Base-by-base conservation (phyloP, 1,284 basidiomycete genomes). In the Wallemia ichthyophaga region DNA sequence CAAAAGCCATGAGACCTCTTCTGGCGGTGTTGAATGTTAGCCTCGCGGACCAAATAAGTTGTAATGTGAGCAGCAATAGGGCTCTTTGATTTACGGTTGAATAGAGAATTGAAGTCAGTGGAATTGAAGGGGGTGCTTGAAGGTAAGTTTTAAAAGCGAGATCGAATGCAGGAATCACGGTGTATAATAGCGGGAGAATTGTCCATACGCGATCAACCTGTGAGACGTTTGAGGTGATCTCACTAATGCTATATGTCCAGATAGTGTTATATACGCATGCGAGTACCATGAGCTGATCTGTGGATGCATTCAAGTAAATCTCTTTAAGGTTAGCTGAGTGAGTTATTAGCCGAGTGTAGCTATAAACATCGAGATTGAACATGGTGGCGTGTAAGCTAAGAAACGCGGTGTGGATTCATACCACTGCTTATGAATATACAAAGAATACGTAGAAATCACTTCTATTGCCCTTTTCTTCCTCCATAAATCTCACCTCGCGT, bases 1-100 rank as follows among this genome's bases (percentile, higher is more conserved):
- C 70, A 61, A 66, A 64, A 59, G 73, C 78, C 69, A 89, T 91
- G 27, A 95, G 74, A 2, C 85, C 89, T 59, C 91, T 75, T 25
- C 87, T 75, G 69, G 79, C 80, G 0, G 88, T 83, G 68, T 95
- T 88, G 66, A 83, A 86, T 2, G 78, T 79, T 57, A 95, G 71
- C 56, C 88, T 79, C 17, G 62, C 59, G 1, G 64, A 64, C 69
- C 69, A 71, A 15, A 67, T 65, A 59, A 81, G 76, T 63, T 80
- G 74, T 26, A 89, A 68, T 0, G 65, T 71, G 9, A 85, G 69
- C 77, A 89, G 83, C 59, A 88, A 67, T 1, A 79, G 60, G 0
- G 83, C 78, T 31, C 86, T 74, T 1, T 80, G 80, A 62, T 77
- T 82, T 60, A 73, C 79, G 5, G 72, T 73, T 24, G 67, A 48